Evolutionary conservation across 352 stramenopile species (phyloP).

Genomic region (Aphanomyces cochlioides): DNA sequence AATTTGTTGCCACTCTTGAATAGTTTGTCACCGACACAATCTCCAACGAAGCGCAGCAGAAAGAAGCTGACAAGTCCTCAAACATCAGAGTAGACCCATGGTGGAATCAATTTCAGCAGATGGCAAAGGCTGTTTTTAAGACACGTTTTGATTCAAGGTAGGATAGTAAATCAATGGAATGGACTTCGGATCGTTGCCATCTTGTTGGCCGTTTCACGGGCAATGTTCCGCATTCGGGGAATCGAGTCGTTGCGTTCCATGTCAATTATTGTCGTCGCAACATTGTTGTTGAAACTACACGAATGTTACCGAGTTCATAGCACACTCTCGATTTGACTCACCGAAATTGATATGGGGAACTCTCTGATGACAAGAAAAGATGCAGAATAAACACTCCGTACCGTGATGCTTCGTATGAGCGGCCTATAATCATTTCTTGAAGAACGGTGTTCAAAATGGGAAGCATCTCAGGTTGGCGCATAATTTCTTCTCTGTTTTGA

Average conservation of each 20-base stretch:
- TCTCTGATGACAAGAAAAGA: not conserved
- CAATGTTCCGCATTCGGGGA: conserved; percentile 7
- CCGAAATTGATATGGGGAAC: not conserved
- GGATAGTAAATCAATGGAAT: not conserved
- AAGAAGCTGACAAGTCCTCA: conserved; percentile 8
- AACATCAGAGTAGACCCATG: not conserved
- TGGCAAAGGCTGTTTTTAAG: not conserved
- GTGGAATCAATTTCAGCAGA: not conserved
- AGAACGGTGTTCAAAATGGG: not conserved
- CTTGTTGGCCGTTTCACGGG: not conserved
- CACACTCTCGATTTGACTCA: not conserved
- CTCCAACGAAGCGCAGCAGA: conserved; percentile 5
- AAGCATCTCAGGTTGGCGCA: not conserved
- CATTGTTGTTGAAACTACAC: not conserved
- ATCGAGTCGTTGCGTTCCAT: conserved; percentile 1
- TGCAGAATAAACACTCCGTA: conserved; percentile 4
- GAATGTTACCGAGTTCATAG: not conserved
- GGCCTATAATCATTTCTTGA: conserved; percentile 6
- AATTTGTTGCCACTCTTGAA: conserved; percentile 19
- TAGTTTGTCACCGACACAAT: conserved; percentile 11
- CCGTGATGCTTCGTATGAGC: not conserved
- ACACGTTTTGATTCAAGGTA: not conserved
- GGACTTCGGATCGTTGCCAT: not conserved
- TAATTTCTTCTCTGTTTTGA: not conserved
- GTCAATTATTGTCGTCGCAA: not conserved